Evolutionary conservation across 306 rosid species (phyloP).

Genomic region (Biancaea sappan): DNA sequence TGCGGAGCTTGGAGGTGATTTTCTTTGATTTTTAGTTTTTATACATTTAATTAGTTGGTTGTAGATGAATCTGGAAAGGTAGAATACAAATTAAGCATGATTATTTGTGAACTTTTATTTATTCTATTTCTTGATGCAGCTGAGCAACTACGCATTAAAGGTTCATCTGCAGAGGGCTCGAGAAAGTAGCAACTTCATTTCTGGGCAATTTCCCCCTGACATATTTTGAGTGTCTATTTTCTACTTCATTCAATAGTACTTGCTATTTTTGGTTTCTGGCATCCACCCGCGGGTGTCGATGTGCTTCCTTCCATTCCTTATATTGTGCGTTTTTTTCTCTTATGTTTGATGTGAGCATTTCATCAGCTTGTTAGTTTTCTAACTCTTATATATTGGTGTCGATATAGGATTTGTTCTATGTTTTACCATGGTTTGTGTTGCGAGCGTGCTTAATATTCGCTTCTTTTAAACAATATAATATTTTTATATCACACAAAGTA

Average conservation of each 20-base stretch:
- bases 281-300: no score
- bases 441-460: no score
- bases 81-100: neutral
- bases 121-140: slow-evolving; percentile 32
- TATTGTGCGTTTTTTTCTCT: no score
- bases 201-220: slow-evolving; percentile 41
- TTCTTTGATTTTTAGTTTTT: neutral
- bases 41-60: neutral
- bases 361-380: no score
- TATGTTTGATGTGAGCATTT: no score
- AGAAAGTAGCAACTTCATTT: slow-evolving; percentile 28
- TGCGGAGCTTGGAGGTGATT: slow-evolving; percentile 42
- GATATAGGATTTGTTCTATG: no score
- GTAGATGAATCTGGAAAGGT: neutral
- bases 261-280: no score
- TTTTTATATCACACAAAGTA: no score
- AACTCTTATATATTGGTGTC: no score
- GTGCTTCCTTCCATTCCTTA: no score
- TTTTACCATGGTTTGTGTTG: no score
- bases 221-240: slow-evolving; percentile 26
- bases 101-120: neutral
- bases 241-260: neutral
- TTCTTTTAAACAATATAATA: no score
- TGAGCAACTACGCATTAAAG: slow-evolving; percentile 43
- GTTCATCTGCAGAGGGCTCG: slow-evolving; percentile 50